Base-by-base conservation (phyloP, 2,329 filamentous ascomycete genomes). In the Xylaria digitata region DNA sequence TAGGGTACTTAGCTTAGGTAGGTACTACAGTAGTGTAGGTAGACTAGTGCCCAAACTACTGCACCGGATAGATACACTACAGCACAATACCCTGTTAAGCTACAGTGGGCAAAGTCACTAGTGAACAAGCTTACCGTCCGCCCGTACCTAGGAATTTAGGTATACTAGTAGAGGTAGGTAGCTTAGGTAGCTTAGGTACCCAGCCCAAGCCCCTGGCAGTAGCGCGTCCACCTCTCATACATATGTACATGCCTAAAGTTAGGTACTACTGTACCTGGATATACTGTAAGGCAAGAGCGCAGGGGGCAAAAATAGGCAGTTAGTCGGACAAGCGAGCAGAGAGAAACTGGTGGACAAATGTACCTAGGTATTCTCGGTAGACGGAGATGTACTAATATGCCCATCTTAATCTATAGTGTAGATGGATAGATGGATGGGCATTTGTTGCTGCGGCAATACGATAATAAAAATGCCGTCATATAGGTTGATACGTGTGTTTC, bases 381-480 rank as follows among this genome's bases (percentile, higher is more conserved):
- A 46, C 21, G 43, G 43, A 50, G 43, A 56, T 34, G 21, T 11
- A 13, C 17, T 9, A 37, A 53, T 21, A 13, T 26, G 50, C 30
- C 23, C 23, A 34, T 32, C 34, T 54, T 2, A 15, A 46, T 55
- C 6, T 9, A 6, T 45, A n/a, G n/a, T 26, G 26, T 26, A 26
- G 26, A 26, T 26, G 26, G 26, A 5, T 26, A 5, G 26, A 9
- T 61, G 34, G 23, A 42, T 54, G 59, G 40, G 26, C 15, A n/a
- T 46, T 57, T 69, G 67, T 69, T 69, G 56, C 67, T 55, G 56
- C 45, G 63, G 67, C 50, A 63, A 65, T 68, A 61, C n/a, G 46
- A 52, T 53, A 43, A 53, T 63, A 53, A 57, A 53, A 37, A 52
- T 62, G 58, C 54, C 48, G 53, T 66, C 46, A 66, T 63, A 53